Evolutionary conservation across 305 asterid genomes (phyloP).

Genomic region (Withania somnifera): DNA sequence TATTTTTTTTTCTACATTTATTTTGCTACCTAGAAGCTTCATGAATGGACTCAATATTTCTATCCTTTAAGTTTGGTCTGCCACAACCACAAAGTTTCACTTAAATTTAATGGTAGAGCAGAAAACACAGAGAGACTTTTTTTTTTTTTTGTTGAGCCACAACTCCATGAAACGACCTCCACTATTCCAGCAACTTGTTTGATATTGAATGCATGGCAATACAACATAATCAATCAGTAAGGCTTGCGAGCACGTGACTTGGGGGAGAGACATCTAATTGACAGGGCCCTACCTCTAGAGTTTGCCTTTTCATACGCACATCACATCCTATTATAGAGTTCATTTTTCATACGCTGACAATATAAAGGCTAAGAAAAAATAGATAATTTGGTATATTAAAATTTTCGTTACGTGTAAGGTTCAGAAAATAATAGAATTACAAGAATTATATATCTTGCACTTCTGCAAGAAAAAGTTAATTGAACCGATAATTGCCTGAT

Average conservation of each 20-base stretch:
- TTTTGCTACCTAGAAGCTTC: not conserved
- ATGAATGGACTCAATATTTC: not conserved
- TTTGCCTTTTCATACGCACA: no score
- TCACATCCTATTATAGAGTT: no score
- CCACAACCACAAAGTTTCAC: not conserved
- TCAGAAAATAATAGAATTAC: no score
- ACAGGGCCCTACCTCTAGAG: no score
- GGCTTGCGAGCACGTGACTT: not conserved
- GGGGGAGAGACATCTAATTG: no score
- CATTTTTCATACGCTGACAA: no score
- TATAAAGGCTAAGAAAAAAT: no score
- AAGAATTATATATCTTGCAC: no score
- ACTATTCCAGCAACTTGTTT: not conserved
- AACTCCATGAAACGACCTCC: not conserved
- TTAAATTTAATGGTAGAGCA: not conserved
- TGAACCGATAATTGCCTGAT: no score
- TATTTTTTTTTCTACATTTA: not conserved
- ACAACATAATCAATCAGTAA: not conserved
- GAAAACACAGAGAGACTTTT: not conserved
- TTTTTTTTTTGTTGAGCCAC: not conserved
- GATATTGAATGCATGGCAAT: not conserved
- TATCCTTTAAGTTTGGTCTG: not conserved
- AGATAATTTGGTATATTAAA: no score
- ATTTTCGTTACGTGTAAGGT: no score
- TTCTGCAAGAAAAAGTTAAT: no score